Conservation (phyloP, 2,329 filamentous ascomycete genomes). For the Ophiostoma pallidulum region DNA sequence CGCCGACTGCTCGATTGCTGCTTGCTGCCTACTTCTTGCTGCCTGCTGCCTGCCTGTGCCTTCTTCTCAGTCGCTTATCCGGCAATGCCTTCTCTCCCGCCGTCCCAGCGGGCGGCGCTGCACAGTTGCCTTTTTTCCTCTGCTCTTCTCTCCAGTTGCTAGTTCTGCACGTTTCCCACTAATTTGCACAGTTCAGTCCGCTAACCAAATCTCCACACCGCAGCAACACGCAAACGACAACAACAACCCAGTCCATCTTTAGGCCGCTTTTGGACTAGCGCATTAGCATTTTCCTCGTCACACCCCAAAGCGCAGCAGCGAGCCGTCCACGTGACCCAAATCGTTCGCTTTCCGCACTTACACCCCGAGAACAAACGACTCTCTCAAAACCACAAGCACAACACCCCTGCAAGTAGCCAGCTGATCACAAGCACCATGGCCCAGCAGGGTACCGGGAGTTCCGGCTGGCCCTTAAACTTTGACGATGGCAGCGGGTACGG, state of each 20-base stretch:
- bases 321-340: constrained; percentile 1
- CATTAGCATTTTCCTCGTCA: neutral
- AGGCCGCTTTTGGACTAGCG: constrained; percentile 11
- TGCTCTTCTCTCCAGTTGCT: too few relatives aligned
- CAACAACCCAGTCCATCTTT: neutral
- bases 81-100: too few relatives aligned
- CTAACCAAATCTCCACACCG: neutral
- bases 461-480: constrained; percentile 14
- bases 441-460: constrained; percentile 14
- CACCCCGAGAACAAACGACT: neutral
- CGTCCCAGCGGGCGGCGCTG: too few relatives aligned
- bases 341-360: neutral
- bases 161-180: too few relatives aligned
- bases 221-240: neutral
- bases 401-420: neutral
- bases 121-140: too few relatives aligned
- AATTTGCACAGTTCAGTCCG: neutral
- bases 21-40: too few relatives aligned
- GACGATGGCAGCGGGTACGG: constrained; percentile 12
- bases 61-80: too few relatives aligned
- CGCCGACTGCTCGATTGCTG: too few relatives aligned
- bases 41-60: too few relatives aligned
- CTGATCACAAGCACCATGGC: constrained; percentile 15
- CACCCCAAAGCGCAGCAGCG: constrained; percentile 1
- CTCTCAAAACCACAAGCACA: neutral